Base-by-base conservation (phyloP, 257 asterid species). In the Rauvolfia tetraphylla region DNA sequence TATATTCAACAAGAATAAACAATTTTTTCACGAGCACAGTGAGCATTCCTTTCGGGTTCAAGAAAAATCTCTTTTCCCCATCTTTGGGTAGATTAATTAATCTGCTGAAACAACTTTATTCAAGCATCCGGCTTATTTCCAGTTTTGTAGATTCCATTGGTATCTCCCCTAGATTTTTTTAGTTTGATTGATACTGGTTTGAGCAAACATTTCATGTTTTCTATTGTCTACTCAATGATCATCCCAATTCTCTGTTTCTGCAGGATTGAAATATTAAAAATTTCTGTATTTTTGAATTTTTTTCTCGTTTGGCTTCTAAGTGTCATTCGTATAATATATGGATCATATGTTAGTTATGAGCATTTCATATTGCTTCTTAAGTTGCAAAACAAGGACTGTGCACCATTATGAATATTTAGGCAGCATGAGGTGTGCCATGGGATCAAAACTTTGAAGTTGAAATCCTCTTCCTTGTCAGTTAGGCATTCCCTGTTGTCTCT, bases 121-220 rank as follows among this genome's bases (percentile, higher is more conserved):
- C 62, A 75, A 75, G 75, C 76, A 71, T 23, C 54, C 36, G 48
- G 84, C 75, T 63, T 76, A 68, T 74, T 81, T 61, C 48, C 75
- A 81, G 46, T 83, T 85, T 83, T 85, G 85, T 83, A 85, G 87
- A 76, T 78, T 73, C 77, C 49, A 33, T 66, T 59, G 49, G 74
- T 78, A 67, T 44, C 75, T 76, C 38, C 27, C 53, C 25, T 75
- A 58, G 61, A 23, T 33, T 51, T 33, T 51, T 5, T 71, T 33
- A 58, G 27, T 51, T 29, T 33, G 12, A 48, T 49, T 44, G 20
- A 72, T 10, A 68, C 62, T 62, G 29, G 48, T 12, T 13, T 58
- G 68, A 42, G 74, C 46, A 71, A 54, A 31, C 8, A 36, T 71
- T 54, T 67, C 25, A 41, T 8, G 31, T 74, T 54, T 49, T 66